Conservation (phyloP, 176 grass and related monocot genomes). For the Miscanthus lutarioriparius region DNA sequence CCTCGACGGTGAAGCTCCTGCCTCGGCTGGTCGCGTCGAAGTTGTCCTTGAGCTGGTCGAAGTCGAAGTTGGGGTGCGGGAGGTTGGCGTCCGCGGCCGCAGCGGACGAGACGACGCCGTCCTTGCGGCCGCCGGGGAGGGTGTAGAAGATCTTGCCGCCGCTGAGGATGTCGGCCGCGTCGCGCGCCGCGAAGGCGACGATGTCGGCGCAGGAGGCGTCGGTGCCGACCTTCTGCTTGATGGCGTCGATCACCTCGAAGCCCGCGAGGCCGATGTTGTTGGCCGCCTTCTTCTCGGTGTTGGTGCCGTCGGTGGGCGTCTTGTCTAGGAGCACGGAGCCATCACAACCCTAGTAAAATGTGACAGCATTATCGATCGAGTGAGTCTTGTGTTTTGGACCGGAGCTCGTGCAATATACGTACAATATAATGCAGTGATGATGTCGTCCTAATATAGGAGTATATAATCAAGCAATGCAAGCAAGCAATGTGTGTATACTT, state of each 20-base stretch:
- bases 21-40: conserved; percentile 4
- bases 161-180: conserved; percentile 41
- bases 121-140: conserved; percentile 43
- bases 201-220: conserved; percentile 49
- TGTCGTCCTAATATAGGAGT: not conserved
- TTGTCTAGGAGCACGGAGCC: conserved; percentile 47
- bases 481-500: not conserved
- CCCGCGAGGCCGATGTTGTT: conserved; percentile 33
- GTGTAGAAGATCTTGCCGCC: conserved; percentile 30
- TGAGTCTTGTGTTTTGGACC: not conserved
- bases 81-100: conserved; percentile 2
- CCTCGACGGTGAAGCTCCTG: conserved; percentile 22
- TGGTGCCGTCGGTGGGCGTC: not conserved
- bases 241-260: conserved; percentile 43
- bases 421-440: no score
- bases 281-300: conserved; percentile 32
- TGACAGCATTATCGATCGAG: not conserved
- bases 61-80: conserved; percentile 17
- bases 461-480: not conserved
- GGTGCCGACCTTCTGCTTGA: conserved; percentile 27
- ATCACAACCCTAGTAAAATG: conserved; percentile 41
- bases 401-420: no score
- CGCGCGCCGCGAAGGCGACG: conserved; percentile 40
- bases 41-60: conserved; percentile 16
- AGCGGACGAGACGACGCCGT: conserved; percentile 41